Base-by-base conservation (phyloP, 768 basidiomycete species). In the Tricholoma flavovirens region DNA sequence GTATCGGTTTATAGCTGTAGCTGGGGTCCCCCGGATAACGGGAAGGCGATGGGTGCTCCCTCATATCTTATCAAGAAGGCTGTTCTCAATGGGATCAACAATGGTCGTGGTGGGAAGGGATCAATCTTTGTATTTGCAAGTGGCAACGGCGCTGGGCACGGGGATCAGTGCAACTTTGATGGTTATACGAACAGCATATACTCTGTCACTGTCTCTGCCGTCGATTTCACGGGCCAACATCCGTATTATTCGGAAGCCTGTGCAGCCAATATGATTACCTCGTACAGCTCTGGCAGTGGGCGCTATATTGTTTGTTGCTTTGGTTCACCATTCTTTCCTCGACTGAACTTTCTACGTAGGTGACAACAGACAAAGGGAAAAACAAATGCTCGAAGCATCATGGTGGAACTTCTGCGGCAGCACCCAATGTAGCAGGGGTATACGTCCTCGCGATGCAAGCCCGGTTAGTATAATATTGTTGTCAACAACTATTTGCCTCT, bases 121-220 rank as follows among this genome's bases (percentile, higher is more conserved):
- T 93, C 89, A 21, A 78, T 99, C 56, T 98, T 89, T 61, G 97
- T 98, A 17, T 98, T 98, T 66, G 97, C 97, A 2, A 94, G 92
- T 55, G 97, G 97, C 0, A 99, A 99, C 65, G 97, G 97, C 9
- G 97, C 91, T 33, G 80, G 78, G 8, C 78, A 82, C 56, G 92
- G 88, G 11, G 97, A 99, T 67, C 96, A 98, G 69, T 98, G 97
- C 77, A 99, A 99, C 69, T 98, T 98, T 66, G 96, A 98, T 63
- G 97, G 97, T 6, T 99, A 98, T 69, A 98, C 97, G 4, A 99
- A 99, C 68, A 92, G 89, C 64, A 95, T 98, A 59, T 98, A 92
- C 71, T 91, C 90, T 8, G 84, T 99, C 43, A 98, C 96, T 0
- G 92, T 99, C 33, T 86, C 93, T n/a, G 90, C 97, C 0, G 78